A percentile compares a stretch with the other conserved stretches of the same genome.
Evolutionary conservation across 257 asterid species (phyloP).

Genomic region (Solanum boliviense): DNA sequence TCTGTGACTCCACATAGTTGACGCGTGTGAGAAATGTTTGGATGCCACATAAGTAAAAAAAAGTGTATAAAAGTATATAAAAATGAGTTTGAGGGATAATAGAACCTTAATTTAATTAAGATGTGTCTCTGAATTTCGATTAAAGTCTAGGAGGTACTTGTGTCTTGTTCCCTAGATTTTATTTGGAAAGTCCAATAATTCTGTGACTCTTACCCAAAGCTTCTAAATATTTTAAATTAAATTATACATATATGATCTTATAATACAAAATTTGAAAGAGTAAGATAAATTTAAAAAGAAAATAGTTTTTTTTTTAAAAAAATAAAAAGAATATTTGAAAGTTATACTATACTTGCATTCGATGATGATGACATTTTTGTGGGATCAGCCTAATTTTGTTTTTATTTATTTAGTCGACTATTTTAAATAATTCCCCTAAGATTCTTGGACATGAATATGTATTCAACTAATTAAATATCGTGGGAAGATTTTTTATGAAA

Average conservation of each 20-base stretch:
- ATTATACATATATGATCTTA: not conserved
- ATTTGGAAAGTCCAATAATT: not conserved
- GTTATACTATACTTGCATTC: not conserved
- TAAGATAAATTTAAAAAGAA: not conserved
- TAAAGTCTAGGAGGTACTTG: too few relatives aligned
- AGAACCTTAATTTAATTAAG: rapidly evolving
- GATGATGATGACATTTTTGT: not conserved
- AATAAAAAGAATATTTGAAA: not conserved
- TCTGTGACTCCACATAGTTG: too few relatives aligned
- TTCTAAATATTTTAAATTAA: too few relatives aligned
- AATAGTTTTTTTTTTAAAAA: too few relatives aligned
- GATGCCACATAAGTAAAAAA: too few relatives aligned
- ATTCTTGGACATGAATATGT: not conserved
- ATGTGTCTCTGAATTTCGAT: not conserved
- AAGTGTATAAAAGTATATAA: too few relatives aligned
- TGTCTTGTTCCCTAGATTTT: not conserved
- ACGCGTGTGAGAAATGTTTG: rapidly evolving
- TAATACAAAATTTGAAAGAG: not conserved
- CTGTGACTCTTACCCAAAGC: not conserved
- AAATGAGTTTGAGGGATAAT: too few relatives aligned
- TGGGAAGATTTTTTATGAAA: not conserved
- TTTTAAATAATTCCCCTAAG: not conserved
- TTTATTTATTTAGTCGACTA: not conserved
- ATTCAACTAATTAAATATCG: too few relatives aligned
- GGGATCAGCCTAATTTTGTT: not conserved